Evolutionary conservation across 192 early-diverging fungal species (phyloP), one percentile per base, ranked within the genome.

Genomic region (Lunasporangiospora selenospora): DNA sequence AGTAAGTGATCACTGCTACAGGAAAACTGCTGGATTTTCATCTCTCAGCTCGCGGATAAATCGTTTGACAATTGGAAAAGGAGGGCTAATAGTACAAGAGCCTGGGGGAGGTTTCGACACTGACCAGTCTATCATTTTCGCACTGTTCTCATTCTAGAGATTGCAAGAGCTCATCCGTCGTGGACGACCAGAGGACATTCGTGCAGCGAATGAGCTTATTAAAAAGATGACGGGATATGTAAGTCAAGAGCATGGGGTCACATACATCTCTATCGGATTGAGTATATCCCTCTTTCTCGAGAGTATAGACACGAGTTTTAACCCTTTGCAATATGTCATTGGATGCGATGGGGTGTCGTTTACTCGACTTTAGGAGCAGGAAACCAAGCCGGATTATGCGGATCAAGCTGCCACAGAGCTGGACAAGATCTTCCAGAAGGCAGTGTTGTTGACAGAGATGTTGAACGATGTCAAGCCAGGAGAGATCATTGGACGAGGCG

Each of bases 151-250:
- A 29, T 21, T 27, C 8, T 66, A 93, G 77, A 99, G 97, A 88
- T 66, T 99, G 58, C 95, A 99, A 81, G 98, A 98, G 62, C 83
- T 99, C 32, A 87, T 99, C 42, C 87, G 98, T 9, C 77, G 94
- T n/a, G 97, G 93, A 23, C 90, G 93, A 49, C 95, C 97, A 7
- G 86, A 90, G 40, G 96, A 97, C 65, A 76, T 99, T 27, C 92
- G 89, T 26, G 94, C 97, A 64, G 98, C 98, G 15, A 99, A 99
- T 45, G 90, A 93, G 55, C 77, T 99, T 45, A 98, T 99, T 90
- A 98, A 99, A 76, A 81, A 95, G 37, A 95, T 99, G 84, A 88
- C 97, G 16, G 98, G 98, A 43, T 99, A 96, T 70, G 92, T 93
- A 84, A 57, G 79, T 58, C 67, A 43, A 75, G 48, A 18, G 50